Conservation (phyloP, 495 filamentous ascomycete genomes). For the Rhizodiscina lignyota region DNA sequence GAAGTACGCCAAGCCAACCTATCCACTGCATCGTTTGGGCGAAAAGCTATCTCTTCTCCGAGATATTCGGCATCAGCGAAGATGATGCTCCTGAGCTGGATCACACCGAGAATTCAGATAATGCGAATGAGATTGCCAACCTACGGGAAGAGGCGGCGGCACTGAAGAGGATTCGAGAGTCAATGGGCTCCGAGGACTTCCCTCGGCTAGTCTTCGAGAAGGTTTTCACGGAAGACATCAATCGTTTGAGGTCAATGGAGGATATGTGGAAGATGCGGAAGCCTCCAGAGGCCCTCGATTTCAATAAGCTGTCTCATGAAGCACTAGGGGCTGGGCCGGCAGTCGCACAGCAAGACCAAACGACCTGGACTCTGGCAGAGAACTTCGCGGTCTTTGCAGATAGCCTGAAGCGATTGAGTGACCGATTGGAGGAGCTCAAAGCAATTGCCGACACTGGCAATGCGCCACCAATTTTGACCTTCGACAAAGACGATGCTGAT, state of each 20-base stretch:
- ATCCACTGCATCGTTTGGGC: slow-evolving; percentile 99
- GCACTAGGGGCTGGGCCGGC: slow-evolving; percentile 31
- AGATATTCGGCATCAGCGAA: slow-evolving; percentile 86
- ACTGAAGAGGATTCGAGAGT: slow-evolving; percentile 62
- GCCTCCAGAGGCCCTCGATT: slow-evolving; percentile 57
- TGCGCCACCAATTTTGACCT: slow-evolving; percentile 50
- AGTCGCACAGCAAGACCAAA: slow-evolving; percentile 52
- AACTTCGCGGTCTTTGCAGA: slow-evolving; percentile 77
- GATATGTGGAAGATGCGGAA: slow-evolving; percentile 89
- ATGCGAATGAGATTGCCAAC: slow-evolving; percentile 77
- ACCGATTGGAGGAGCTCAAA: slow-evolving; percentile 46
- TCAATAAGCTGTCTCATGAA: slow-evolving; percentile 32
- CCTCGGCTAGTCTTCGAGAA: slow-evolving; percentile 73
- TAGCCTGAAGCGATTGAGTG: slow-evolving; percentile 59
- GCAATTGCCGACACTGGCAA: slow-evolving; percentile 28
- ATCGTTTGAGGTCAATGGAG: slow-evolving; percentile 70
- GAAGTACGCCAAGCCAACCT: slow-evolving; percentile 83
- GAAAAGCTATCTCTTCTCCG: slow-evolving; percentile 88
- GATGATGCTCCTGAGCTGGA: slow-evolving; percentile 65
- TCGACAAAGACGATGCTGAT: slow-evolving; percentile 96
- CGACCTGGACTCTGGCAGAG: slow-evolving; percentile 63
- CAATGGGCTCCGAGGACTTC: slow-evolving; percentile 72
- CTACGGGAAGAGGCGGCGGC: slow-evolving; percentile 68
- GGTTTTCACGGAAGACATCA: slow-evolving; percentile 76
- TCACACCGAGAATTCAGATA: slow-evolving; percentile 60